Percentiles rank a stretch among this genome's conserved stretches.
Evolutionary conservation across 805 yeast genomes (phyloP).

Genomic region (Yamadazyma laniorum): DNA sequence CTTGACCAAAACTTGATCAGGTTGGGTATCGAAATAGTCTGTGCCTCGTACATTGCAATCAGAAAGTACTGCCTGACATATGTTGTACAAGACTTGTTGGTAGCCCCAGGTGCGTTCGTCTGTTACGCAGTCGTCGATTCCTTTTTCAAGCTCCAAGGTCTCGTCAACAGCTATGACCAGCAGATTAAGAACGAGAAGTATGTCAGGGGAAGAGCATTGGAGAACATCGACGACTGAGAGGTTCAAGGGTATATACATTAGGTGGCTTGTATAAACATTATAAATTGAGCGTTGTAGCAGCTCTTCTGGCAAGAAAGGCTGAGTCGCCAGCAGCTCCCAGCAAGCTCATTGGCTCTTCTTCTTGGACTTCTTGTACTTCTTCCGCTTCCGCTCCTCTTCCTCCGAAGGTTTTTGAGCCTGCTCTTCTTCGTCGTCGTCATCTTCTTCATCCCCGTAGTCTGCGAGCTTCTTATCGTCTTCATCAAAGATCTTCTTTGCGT

Average conservation of each 20-base stretch:
- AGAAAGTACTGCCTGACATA: background rate
- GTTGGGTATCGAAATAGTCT: background rate
- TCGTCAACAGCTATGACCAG: slow-evolving; percentile 29
- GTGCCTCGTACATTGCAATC: slow-evolving; percentile 1
- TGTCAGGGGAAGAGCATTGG: slow-evolving; percentile 55
- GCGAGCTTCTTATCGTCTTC: slow-evolving; percentile 23
- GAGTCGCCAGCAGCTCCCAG: too few relatives aligned
- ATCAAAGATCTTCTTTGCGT: slow-evolving; percentile 42
- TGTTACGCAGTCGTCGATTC: slow-evolving; percentile 14
- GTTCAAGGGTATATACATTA: too few relatives aligned
- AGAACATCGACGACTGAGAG: slow-evolving; percentile 27
- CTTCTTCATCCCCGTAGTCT: slow-evolving; percentile 9
- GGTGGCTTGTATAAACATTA: too few relatives aligned
- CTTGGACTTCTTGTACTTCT: slow-evolving; percentile 9
- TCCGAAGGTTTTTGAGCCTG: background rate
- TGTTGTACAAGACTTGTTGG: slow-evolving; percentile 4
- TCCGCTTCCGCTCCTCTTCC: slow-evolving; percentile 7
- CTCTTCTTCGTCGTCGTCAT: slow-evolving; percentile 8
- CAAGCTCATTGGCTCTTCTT: slow-evolving; percentile 6
- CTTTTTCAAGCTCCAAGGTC: slow-evolving; percentile 7
- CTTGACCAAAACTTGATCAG: background rate
- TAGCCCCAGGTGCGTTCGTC: slow-evolving; percentile 14
- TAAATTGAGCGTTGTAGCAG: too few relatives aligned
- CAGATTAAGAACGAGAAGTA: slow-evolving; percentile 58
- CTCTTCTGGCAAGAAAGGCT: too few relatives aligned